Base-by-base conservation (phyloP, 176 grass and related monocot species). In the Avena insularis region DNA sequence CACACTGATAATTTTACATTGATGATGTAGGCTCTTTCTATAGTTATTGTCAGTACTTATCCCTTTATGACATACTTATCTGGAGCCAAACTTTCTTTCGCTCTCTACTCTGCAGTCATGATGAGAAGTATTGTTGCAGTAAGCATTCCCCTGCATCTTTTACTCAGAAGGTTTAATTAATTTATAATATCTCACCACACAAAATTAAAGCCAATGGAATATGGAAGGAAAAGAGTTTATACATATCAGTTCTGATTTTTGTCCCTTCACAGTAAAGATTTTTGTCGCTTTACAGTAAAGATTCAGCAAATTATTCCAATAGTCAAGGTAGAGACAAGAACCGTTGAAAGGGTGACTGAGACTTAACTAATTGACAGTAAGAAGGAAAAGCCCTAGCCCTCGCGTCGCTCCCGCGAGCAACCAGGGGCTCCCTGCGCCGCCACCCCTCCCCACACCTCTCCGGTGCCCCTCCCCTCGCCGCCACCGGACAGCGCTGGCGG, bases 31-130 rank as follows among this genome's bases (percentile, higher is more conserved):
- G 81, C 67, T 85, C 65, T 94, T 33, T 80, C 86, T 62, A 76
- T 92, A 27, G 75, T 89, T 71, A 62, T 95, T 48, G 76, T 95
- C 79, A 79, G 61, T 20, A 70, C 78, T 49, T 92, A 82, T 83
- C 93, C 93, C 25, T 95, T 85, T 45, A 91, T 92, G 91, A 85
- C 93, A 54, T 57, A 91, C 43, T 64, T 95, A 68, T 91, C 90
- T 38, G 88, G 93, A 69, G 3, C 82, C 64, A 10, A 45, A 77
- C 91, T 91, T 75, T 57, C 38, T 63, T 68, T 91, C 4, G 80
- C 88, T 76, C 75, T 92, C 35, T 90, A 89, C 72, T 84, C 77
- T 82, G 93, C 90, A 79, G 88, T 83, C 29, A 75, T 95, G 51
- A 75, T 87, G 70, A 92, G 87, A 79, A 92, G 83, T 82, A 17